These are phyloP conservation scores for Dactylellina parvicollis DNA, from an alignment of 2,329 filamentous ascomycete genomes.

Conservation along the genomic window DNA sequence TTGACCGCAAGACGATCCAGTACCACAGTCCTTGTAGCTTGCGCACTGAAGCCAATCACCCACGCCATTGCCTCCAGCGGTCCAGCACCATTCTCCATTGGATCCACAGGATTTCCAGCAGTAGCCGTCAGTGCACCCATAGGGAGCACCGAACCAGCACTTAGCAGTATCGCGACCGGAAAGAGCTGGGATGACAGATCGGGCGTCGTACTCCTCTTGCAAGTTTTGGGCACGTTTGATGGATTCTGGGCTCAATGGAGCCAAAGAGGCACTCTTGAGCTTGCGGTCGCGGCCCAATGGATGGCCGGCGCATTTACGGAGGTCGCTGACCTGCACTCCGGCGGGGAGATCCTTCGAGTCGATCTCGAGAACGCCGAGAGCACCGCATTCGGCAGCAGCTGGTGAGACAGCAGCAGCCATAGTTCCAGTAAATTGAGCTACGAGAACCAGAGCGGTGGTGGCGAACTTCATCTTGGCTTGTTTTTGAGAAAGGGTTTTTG, in stretches of 20 bases:
- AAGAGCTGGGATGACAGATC: conserved; percentile 1
- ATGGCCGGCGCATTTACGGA: conserved; percentile 8
- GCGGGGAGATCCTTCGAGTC: neutral
- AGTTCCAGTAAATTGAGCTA: neutral
- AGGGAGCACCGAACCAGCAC: conserved; percentile 20
- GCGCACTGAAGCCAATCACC: conserved; percentile 6
- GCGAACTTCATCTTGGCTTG: conserved; percentile 13
- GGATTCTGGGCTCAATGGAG: neutral
- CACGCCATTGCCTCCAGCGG: conserved; percentile 2
- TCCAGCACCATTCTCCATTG: conserved; percentile 33
- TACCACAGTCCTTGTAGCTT: neutral
- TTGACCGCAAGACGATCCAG: neutral
- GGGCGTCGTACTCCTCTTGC: neutral
- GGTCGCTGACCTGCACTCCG: neutral
- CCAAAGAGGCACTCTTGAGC: neutral
- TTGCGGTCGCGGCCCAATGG: conserved; percentile 4
- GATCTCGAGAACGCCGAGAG: conserved; percentile 5
- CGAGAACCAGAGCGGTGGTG: neutral
- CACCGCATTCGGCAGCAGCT: conserved; percentile 15
- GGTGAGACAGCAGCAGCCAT: conserved; percentile 12
- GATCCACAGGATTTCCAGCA: conserved; percentile 20
- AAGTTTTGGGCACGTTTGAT: neutral
- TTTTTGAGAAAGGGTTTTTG: neutral
- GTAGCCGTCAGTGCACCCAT: conserved; percentile 11
- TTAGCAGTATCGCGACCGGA: neutral